Evolutionary conservation across 176 grass and related monocot species (phyloP).

Genomic region (Otatea glauca): DNA sequence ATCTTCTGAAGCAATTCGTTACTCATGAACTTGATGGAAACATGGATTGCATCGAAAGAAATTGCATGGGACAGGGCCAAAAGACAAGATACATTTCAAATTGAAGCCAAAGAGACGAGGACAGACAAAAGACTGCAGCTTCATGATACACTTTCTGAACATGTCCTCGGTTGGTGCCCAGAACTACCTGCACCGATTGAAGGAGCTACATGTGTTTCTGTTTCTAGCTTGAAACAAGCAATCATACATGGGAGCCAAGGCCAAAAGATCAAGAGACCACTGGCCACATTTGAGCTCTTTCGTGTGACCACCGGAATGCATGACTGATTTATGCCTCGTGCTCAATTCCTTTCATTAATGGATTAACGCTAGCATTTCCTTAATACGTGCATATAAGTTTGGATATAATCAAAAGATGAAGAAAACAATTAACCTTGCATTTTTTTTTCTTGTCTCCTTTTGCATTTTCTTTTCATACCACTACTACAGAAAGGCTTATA

Average conservation of each 20-base stretch:
- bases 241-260: constrained; percentile 23
- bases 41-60: constrained; percentile 13
- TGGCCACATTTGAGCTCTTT: constrained; percentile 52
- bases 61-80: not conserved
- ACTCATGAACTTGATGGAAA: constrained; percentile 9
- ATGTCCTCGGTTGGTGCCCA: not conserved
- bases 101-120: constrained; percentile 1
- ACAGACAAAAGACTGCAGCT: constrained; percentile 19
- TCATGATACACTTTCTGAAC: constrained; percentile 24
- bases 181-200: constrained; percentile 31
- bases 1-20: not conserved
- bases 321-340: not conserved
- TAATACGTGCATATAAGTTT: constrained; percentile 27
- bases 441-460: not conserved
- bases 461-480: not conserved
- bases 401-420: constrained; percentile 31
- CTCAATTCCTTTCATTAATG: constrained; percentile 27
- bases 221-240: constrained; percentile 53
- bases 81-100: not conserved
- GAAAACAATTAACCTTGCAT: constrained; percentile 36
- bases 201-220: constrained; percentile 38
- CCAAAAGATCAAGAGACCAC: constrained; percentile 49
- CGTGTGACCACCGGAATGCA: constrained; percentile 35
- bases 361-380: not conserved
- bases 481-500: too few species aligned